Evolutionary conservation across 441 rosid species (phyloP).

Genomic region (Kokia cookei): DNA sequence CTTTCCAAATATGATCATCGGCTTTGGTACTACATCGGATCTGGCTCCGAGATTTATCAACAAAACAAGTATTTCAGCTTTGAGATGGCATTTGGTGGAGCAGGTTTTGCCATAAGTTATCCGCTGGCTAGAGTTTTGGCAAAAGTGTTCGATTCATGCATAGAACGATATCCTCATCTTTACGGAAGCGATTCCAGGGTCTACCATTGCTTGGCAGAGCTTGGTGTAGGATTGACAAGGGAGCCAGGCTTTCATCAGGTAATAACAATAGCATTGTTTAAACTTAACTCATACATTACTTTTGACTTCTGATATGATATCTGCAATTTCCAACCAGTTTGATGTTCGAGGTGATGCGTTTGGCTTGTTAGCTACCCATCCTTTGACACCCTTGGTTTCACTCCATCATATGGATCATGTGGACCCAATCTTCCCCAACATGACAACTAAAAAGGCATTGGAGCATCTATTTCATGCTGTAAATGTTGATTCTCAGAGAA

Average conservation of each 20-base stretch:
- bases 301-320: not conserved
- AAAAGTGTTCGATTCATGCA: slow-evolving; percentile 72
- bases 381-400: slow-evolving; percentile 64
- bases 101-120: slow-evolving; percentile 75
- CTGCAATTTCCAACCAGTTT: slow-evolving; percentile 29
- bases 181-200: slow-evolving; percentile 85
- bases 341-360: slow-evolving; percentile 70
- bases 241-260: slow-evolving; percentile 99
- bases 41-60: slow-evolving; percentile 60
- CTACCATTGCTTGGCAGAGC: slow-evolving; percentile 76
- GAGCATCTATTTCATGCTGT: slow-evolving; percentile 54
- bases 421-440: slow-evolving; percentile 78
- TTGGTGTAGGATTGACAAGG: slow-evolving; percentile 64
- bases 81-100: slow-evolving; percentile 85
- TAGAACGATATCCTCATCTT: slow-evolving; percentile 75
- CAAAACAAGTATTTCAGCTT: slow-evolving; percentile 64
- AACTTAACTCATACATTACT: not conserved
- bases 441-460: slow-evolving; percentile 43
- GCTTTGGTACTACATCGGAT: slow-evolving; percentile 82
- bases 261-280: not conserved
- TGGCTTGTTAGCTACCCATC: slow-evolving; percentile 75
- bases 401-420: slow-evolving; percentile 64
- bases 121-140: slow-evolving; percentile 80
- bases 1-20: slow-evolving; percentile 80
- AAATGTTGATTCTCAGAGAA: slow-evolving; percentile 52